Conservation (phyloP, 2,329 filamentous ascomycete genomes). For the Lecanicillium sp. region DNA sequence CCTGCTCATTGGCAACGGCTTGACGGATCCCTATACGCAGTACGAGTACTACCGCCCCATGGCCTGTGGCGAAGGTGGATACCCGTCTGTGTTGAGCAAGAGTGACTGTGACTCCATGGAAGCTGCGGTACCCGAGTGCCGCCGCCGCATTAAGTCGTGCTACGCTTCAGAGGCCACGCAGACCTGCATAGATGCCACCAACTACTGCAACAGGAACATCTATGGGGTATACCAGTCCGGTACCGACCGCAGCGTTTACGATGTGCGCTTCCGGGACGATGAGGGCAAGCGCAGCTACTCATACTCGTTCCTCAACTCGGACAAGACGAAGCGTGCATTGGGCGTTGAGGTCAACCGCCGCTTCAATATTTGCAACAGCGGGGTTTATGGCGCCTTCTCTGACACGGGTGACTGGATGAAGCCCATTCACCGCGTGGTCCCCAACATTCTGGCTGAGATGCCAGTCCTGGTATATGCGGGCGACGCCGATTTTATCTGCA, state of each 20-base stretch:
- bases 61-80: conserved; percentile 95
- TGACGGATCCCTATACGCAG: conserved; percentile 89
- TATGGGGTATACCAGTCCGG: conserved; percentile 93
- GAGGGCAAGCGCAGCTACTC: conserved; percentile 76
- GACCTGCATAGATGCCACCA: conserved; percentile 88
- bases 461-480: conserved; percentile 92
- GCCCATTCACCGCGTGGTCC: conserved; percentile 88
- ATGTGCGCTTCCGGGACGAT: conserved; percentile 90
- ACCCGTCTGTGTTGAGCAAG: conserved; percentile 74
- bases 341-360: conserved; percentile 75
- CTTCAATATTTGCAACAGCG: conserved; percentile 96
- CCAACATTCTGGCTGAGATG: conserved; percentile 79
- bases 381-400: conserved; percentile 97
- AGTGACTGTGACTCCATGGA: conserved; percentile 82
- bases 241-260: conserved; percentile 71
- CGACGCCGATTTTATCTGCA: conserved; percentile 86
- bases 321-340: conserved; percentile 74
- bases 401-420: conserved; percentile 99
- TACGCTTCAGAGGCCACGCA: conserved; percentile 87
- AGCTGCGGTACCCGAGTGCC: conserved; percentile 81
- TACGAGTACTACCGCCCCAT: conserved; percentile 95
- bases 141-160: conserved; percentile 80
- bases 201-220: conserved; percentile 97
- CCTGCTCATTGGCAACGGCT: conserved; percentile 88
- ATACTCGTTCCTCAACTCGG: conserved; percentile 75